Base-by-base conservation (phyloP, 768 basidiomycete genomes). In the Sutorius australiensis region DNA sequence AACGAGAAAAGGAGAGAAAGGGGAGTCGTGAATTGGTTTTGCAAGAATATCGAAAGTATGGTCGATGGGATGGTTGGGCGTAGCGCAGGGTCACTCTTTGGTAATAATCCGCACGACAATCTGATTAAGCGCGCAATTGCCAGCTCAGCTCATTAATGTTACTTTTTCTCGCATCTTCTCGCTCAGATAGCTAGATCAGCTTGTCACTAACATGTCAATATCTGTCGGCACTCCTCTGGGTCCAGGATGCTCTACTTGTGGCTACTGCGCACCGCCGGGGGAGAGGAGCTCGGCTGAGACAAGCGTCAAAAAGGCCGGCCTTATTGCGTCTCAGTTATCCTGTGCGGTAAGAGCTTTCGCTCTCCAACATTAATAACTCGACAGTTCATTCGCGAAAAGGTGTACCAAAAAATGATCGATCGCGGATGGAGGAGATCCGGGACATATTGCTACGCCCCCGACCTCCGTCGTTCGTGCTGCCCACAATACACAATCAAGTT, bases 401-500 rank as follows among this genome's bases (percentile, higher is more conserved):
- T 77, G 17, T 92, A 92, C 68, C 89, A 91, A 63, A 74, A 70
- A 59, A 89, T 92, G 88, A 84, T 92, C 57, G 84, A 92, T 69
- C 78, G 84, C 17, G 89, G 90, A 24, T 93, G 90, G 90, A 80
- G 91, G 49, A 80, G 91, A 55, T 89, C 88, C 50, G 89, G 89
- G 71, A 75, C 73, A 28, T 94, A 85, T 71, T 84, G 91, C 62
- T 98, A 98, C 69, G 92, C 90, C 57, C 94, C 94, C 5, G 84
- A 95, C 67, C 74, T 95, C 69, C 79, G 75, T 56, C 67, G 71
- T 6, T 87, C 92, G 10, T 98, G 95, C 66, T 98, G 95, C 66
- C 92, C 95, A 1, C 89, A 93, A 59, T 95, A 97, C 66, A 92
- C 95, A 3, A 98, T 98, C 67, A 90, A 82, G 92, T 89, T 60